Evolutionary conservation across 495 filamentous ascomycete species (phyloP).

Genomic region (Cercophora sp.): DNA sequence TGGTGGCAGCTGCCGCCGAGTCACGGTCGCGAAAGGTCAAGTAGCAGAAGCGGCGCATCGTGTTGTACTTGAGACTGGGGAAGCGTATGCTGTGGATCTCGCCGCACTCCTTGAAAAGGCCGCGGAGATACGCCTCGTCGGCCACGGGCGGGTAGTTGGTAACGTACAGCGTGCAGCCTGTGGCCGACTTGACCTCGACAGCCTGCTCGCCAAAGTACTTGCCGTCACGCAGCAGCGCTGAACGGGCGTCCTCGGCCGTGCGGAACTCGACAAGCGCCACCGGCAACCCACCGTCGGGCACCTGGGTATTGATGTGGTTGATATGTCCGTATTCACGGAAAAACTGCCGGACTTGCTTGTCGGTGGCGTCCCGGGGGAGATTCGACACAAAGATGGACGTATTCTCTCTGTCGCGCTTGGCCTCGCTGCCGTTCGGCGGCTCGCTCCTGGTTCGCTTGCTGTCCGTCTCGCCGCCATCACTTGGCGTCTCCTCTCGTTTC

Average conservation of each 20-base stretch:
- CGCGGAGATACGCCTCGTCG: conserved; percentile 73
- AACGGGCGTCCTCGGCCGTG: conserved; percentile 68
- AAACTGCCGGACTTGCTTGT: conserved; percentile 75
- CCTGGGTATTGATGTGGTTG: conserved; percentile 64
- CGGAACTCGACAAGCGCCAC: conserved; percentile 83
- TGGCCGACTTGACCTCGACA: conserved; percentile 68
- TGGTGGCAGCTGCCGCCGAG: conserved; percentile 62
- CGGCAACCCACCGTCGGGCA: conserved; percentile 56
- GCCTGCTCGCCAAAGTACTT: conserved; percentile 67
- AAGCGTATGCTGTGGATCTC: conserved; percentile 83
- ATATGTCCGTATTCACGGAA: conserved; percentile 85
- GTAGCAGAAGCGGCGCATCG: conserved; percentile 89
- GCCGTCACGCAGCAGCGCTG: conserved; percentile 73
- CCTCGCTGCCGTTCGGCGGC: conserved; percentile 37
- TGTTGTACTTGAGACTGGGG: conserved; percentile 84
- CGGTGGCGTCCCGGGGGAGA: conserved; percentile 63
- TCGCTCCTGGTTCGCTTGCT: conserved; percentile 58
- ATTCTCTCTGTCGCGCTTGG: conserved; percentile 84
- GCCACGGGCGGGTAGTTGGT: conserved; percentile 86
- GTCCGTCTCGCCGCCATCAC: conserved; percentile 39
- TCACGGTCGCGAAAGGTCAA: conserved; percentile 70
- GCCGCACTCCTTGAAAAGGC: conserved; percentile 72
- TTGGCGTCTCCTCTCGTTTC: conserved; percentile 56
- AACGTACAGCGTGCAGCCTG: conserved; percentile 77
- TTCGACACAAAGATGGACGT: conserved; percentile 76